Conservation (phyloP, 2,329 filamentous ascomycete genomes). For the Exophiala dermatitidis region DNA sequence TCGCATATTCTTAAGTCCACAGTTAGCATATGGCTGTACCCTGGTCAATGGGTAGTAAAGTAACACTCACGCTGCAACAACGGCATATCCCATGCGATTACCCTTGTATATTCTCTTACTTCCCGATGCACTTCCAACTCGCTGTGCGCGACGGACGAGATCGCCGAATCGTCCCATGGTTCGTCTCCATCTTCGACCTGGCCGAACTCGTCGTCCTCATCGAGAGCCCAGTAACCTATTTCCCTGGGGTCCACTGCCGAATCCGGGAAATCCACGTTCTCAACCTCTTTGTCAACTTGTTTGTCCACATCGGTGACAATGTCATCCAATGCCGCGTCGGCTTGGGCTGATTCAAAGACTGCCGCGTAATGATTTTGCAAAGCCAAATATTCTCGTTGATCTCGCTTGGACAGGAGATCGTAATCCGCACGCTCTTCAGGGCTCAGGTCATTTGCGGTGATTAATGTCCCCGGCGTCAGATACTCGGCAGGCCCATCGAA, state of each 20-base stretch:
- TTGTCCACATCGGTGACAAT: slow-evolving; percentile 31
- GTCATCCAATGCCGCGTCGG: slow-evolving; percentile 22
- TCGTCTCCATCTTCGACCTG: slow-evolving; percentile 49
- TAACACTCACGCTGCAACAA: slow-evolving; percentile 67
- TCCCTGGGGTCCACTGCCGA: slow-evolving; percentile 11
- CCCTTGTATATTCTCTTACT: slow-evolving; percentile 75
- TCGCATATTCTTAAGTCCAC: slow-evolving; percentile 60
- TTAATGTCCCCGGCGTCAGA: slow-evolving; percentile 12
- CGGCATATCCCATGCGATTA: slow-evolving; percentile 94
- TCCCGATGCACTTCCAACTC: slow-evolving; percentile 86
- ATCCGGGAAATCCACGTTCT: slow-evolving; percentile 18
- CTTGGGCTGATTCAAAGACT: slow-evolving; percentile 17
- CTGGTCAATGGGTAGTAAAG: not conserved
- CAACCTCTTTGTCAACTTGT: slow-evolving; percentile 29
- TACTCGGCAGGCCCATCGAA: slow-evolving; percentile 7
- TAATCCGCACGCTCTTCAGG: slow-evolving; percentile 25
- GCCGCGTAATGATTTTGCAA: slow-evolving; percentile 25
- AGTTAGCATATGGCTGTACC: too few species aligned
- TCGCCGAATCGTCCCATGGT: slow-evolving; percentile 65
- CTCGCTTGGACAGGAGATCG: slow-evolving; percentile 20
- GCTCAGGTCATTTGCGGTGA: slow-evolving; percentile 20
- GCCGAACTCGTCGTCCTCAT: slow-evolving; percentile 39
- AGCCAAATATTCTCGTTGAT: slow-evolving; percentile 18
- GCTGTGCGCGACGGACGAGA: slow-evolving; percentile 72
- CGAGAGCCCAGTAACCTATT: slow-evolving; percentile 38